phyloP scores from a whole-genome alignment of 2,329 filamentous ascomycete species.

The Lachnellula willkommii region DNA sequence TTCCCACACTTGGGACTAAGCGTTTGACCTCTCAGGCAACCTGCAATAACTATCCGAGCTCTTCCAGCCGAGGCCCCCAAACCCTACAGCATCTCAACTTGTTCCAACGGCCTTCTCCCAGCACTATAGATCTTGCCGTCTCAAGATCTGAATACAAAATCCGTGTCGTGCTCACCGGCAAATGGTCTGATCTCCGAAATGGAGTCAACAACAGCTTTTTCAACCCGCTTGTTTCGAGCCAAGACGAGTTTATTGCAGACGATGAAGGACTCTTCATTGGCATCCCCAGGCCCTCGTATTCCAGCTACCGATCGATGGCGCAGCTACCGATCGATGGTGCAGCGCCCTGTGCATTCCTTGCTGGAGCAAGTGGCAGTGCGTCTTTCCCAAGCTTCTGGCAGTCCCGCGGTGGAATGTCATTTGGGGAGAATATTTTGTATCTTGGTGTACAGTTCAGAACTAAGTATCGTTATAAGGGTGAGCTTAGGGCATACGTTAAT shows the following conservation, averaged over 20 bases:
- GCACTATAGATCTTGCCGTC: constrained; percentile 46
- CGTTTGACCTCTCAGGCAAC: constrained; percentile 40
- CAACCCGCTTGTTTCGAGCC: constrained; percentile 41
- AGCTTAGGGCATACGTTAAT: constrained; percentile 42
- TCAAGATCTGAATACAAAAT: constrained; percentile 48
- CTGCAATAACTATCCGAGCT: constrained; percentile 42
- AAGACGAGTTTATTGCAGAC: constrained; percentile 36
- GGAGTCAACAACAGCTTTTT: constrained; percentile 50
- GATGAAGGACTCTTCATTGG: constrained; percentile 48
- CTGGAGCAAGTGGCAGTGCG: constrained; percentile 49
- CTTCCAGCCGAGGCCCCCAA: constrained; percentile 45
- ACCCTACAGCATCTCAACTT: constrained; percentile 49
- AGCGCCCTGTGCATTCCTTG: constrained; percentile 48
- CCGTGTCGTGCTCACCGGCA: constrained; percentile 27
- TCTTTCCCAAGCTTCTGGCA: constrained; percentile 52
- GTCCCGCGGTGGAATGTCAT: constrained; percentile 37
- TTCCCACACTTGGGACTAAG: constrained; percentile 45
- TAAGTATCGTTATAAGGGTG: constrained; percentile 47
- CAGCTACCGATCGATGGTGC: constrained; percentile 46
- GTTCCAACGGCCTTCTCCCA: constrained; percentile 46
- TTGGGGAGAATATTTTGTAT: constrained; percentile 45
- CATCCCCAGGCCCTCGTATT: constrained; percentile 48
- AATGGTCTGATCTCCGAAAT: constrained; percentile 27
- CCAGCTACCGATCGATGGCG: constrained; percentile 45
- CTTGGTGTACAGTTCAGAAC: constrained; percentile 48